Percentiles rank a stretch among this genome's conserved stretches.
Evolutionary conservation across 2,329 filamentous ascomycete species (phyloP).

Genomic region (Scleromitrula shiraiana): DNA sequence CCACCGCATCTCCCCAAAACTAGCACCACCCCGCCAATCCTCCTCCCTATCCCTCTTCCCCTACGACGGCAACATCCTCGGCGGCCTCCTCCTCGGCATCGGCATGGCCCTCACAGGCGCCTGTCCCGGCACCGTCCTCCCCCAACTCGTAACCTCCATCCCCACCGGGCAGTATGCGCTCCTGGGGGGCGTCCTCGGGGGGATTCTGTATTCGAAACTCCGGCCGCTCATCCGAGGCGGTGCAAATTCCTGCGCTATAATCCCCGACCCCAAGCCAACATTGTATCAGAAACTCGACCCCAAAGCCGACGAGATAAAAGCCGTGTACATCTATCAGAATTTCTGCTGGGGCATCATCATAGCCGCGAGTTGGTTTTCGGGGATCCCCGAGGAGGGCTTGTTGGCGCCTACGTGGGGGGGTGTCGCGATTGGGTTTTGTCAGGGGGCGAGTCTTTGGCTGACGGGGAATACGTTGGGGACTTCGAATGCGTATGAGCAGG

Average conservation of each 20-base stretch:
- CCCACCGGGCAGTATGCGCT: constrained; percentile 44
- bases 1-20: not conserved
- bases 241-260: not conserved
- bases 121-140: constrained; percentile 57
- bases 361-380: constrained; percentile 7
- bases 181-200: constrained; percentile 47
- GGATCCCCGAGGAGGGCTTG: constrained; percentile 4
- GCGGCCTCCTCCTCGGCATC: constrained; percentile 52
- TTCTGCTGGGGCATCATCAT: constrained; percentile 15
- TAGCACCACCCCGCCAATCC: constrained; percentile 4
- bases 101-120: constrained; percentile 60
- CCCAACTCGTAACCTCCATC: constrained; percentile 49
- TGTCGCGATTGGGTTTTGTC: constrained; percentile 48
- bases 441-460: constrained; percentile 46
- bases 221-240: constrained; percentile 7
- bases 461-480: constrained; percentile 50
- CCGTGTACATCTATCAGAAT: constrained; percentile 15
- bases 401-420: constrained; percentile 39
- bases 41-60: constrained; percentile 35
- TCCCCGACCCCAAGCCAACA: constrained; percentile 12
- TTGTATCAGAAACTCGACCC: constrained; percentile 14
- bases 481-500: constrained; percentile 53
- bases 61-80: constrained; percentile 59
- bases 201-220: constrained; percentile 36
- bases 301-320: constrained; percentile 4